Percentiles rank a stretch among this genome's conserved stretches.
These are phyloP conservation scores for Phytophthora sp. DNA, from an alignment of 352 stramenopile genomes.

Conservation along the genomic window DNA sequence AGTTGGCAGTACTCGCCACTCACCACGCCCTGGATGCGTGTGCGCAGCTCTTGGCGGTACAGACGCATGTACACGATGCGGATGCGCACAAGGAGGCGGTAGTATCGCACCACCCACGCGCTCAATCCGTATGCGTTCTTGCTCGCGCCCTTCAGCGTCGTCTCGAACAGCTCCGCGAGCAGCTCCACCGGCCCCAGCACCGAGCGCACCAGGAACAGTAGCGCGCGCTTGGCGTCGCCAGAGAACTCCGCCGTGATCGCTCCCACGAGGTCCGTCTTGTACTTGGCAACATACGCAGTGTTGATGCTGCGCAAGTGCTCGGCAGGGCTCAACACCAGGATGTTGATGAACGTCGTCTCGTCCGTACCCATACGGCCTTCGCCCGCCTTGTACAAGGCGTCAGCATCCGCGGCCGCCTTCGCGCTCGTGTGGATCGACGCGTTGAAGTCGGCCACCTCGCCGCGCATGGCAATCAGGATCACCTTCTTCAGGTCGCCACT, in stretches of 20 bases:
- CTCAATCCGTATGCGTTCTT: conserved; percentile 29
- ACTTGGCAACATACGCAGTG: conserved; percentile 52
- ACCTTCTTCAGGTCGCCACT: conserved; percentile 68
- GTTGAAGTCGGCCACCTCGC: conserved; percentile 47
- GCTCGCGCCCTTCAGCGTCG: conserved; percentile 44
- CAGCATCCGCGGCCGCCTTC: conserved; percentile 56
- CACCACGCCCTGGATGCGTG: conserved; percentile 19
- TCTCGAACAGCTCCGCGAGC: conserved; percentile 46
- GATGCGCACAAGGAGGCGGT: conserved; percentile 42
- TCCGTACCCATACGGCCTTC: conserved; percentile 68
- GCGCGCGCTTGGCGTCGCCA: conserved; percentile 40
- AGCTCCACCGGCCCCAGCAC: conserved; percentile 35
- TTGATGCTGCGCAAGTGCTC: conserved; percentile 60
- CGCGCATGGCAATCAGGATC: conserved; percentile 52
- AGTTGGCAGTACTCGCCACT: conserved; percentile 35
- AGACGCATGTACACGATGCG: conserved; percentile 53
- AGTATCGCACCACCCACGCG: conserved; percentile 38
- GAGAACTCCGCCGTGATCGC: conserved; percentile 62
- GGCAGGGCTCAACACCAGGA: conserved; percentile 41
- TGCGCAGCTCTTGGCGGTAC: conserved; percentile 50
- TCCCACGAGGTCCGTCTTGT: conserved; percentile 54
- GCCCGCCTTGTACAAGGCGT: conserved; percentile 67
- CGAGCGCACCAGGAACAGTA: conserved; percentile 44
- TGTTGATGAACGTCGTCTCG: conserved; percentile 60
- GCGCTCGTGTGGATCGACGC: conserved; percentile 54